These are phyloP conservation scores for Pichia norvegensis DNA, from an alignment of 1,139 yeast genomes.

Conservation along the genomic window DNA sequence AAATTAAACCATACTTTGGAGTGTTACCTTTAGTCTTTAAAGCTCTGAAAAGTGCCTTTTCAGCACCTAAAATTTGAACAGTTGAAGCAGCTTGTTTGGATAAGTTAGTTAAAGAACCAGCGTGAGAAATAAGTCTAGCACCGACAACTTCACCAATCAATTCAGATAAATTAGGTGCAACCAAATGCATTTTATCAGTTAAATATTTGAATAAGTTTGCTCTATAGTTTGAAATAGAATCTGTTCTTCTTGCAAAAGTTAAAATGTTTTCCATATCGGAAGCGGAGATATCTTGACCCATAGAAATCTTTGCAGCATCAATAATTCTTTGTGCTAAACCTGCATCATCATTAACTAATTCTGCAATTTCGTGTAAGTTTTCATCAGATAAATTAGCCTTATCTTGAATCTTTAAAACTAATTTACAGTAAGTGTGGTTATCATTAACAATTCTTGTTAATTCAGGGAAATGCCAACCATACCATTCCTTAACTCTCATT, in stretches of 20 bases:
- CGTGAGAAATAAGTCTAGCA: constrained; percentile 95
- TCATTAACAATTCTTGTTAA: constrained; percentile 92
- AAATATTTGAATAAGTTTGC: constrained; percentile 79
- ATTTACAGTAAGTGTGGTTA: constrained; percentile 79
- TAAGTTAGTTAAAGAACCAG: constrained; percentile 92
- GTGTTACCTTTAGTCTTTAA: constrained; percentile 97
- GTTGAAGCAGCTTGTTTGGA: constrained; percentile 99
- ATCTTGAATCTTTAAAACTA: constrained; percentile 78
- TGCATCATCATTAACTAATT: constrained; percentile 84
- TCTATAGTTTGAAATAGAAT: constrained; percentile 88
- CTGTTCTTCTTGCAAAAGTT: constrained; percentile 91
- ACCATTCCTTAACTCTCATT: constrained; percentile 99
- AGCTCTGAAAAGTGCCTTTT: constrained; percentile 97
- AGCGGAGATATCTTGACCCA: constrained; percentile 98
- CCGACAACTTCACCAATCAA: constrained; percentile 98
- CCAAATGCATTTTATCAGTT: constrained; percentile 92
- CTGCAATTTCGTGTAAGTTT: constrained; percentile 82
- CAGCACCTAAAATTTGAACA: constrained; percentile 97
- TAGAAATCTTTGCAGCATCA: constrained; percentile 88
- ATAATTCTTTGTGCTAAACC: constrained; percentile 88
- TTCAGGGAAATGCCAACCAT: constrained; percentile 99
- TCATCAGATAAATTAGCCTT: constrained; percentile 79
- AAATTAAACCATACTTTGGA: constrained; percentile 94
- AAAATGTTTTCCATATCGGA: constrained; percentile 86
- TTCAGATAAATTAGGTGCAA: constrained; percentile 95